These are phyloP conservation scores for Parachaetomium inaequale DNA, from an alignment of 495 filamentous ascomycete species.

Conservation along the genomic window DNA sequence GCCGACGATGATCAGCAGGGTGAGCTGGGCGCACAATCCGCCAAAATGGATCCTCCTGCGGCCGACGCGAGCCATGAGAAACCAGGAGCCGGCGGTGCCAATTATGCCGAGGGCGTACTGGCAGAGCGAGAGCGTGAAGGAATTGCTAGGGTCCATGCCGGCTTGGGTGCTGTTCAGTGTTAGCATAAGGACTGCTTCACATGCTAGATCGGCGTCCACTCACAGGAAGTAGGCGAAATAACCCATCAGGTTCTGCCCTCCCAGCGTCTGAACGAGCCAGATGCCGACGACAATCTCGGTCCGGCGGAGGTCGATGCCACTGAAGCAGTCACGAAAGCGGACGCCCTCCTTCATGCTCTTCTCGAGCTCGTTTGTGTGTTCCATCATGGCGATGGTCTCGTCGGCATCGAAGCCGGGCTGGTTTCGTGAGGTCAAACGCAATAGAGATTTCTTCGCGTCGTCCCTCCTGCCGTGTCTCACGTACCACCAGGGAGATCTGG, in stretches of 20 bases:
- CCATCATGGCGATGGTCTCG: conserved; percentile 68
- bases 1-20: conserved; percentile 42
- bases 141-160: conserved; percentile 51
- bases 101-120: conserved; percentile 49
- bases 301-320: conserved; percentile 59
- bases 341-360: conserved; percentile 53
- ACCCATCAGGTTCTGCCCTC: conserved; percentile 64
- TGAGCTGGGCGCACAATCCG: conserved; percentile 38
- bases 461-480: conserved; percentile 54
- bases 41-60: conserved; percentile 49
- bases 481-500: conserved; percentile 60
- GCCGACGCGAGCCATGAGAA: conserved; percentile 47
- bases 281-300: conserved; percentile 63
- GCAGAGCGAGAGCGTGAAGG: conserved; percentile 47
- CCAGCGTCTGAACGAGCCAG: conserved; percentile 67
- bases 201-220: background rate
- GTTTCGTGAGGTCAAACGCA: conserved; percentile 53
- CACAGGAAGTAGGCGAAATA: conserved; percentile 66
- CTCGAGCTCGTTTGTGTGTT: conserved; percentile 65
- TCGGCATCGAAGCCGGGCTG: conserved; percentile 56
- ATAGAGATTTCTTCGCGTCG: conserved; percentile 56
- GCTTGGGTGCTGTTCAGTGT: conserved; percentile 46
- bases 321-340: conserved; percentile 64
- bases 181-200: background rate
- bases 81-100: conserved; percentile 50